phyloP scores from a whole-genome alignment of 352 stramenopile genomes.

The Globisporangium uncinulatum region DNA sequence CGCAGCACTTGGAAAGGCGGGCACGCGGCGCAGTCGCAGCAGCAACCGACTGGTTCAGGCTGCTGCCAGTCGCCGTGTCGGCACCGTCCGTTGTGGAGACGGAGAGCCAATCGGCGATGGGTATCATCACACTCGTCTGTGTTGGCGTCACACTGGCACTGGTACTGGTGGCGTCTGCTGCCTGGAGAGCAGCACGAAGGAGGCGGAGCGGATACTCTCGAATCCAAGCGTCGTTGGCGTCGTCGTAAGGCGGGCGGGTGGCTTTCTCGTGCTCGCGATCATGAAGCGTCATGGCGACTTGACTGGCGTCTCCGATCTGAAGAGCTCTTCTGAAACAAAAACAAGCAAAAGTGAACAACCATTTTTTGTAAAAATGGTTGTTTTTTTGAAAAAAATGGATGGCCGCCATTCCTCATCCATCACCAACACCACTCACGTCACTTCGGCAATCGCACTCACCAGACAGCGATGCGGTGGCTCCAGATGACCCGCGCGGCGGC shows the following conservation, averaged over 20 bases:
- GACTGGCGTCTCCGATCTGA: too few relatives aligned
- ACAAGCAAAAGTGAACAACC: not conserved
- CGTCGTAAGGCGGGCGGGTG: not conserved
- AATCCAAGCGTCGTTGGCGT: not conserved
- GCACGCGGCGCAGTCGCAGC: not conserved
- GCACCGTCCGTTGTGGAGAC: not conserved
- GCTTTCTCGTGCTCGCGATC: not conserved
- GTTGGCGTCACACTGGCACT: not conserved
- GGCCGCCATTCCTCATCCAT: too few relatives aligned
- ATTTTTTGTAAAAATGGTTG: too few relatives aligned
- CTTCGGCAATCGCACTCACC: too few relatives aligned
- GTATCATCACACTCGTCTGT: not conserved
- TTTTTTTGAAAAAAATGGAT: too few relatives aligned
- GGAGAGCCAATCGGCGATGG: not conserved
- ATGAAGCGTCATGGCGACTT: not conserved
- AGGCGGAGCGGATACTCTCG: not conserved
- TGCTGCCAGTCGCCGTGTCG: too few relatives aligned
- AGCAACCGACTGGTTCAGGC: not conserved
- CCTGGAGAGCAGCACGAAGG: not conserved
- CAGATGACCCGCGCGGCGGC: slow-evolving; percentile 44
- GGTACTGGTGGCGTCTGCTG: not conserved
- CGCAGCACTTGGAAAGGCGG: too few relatives aligned
- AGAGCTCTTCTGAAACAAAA: not conserved
- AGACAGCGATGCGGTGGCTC: slow-evolving; percentile 43
- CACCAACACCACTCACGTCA: not conserved